These are phyloP conservation scores for Ascochyta viciae-villosae DNA, from an alignment of 2,329 filamentous ascomycete species.

Conservation along the genomic window DNA sequence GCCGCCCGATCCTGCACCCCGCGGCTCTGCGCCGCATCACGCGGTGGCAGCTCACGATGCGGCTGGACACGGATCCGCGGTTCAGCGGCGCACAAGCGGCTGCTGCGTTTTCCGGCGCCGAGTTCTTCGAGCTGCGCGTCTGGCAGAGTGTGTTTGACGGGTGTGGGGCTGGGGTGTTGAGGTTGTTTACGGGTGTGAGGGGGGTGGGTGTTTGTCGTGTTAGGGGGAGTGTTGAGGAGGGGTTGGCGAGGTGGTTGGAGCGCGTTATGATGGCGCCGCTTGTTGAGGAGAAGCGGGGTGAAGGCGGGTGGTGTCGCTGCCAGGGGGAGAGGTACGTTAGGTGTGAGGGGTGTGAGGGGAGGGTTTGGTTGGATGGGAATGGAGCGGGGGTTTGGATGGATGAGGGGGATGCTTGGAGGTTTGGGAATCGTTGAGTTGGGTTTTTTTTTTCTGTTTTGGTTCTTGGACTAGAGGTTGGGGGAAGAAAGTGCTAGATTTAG, in stretches of 20 bases:
- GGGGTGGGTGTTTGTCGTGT: conserved; percentile 55
- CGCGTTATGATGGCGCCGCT: conserved; percentile 51
- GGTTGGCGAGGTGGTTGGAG: conserved; percentile 56
- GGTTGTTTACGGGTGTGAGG: conserved; percentile 55
- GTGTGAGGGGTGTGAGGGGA: conserved; percentile 28
- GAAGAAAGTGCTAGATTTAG: too few relatives aligned
- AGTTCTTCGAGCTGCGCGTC: conserved; percentile 58
- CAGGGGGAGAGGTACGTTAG: conserved; percentile 42
- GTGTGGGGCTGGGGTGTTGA: conserved; percentile 53
- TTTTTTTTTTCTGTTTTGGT: too few relatives aligned
- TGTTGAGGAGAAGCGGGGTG: conserved; percentile 23
- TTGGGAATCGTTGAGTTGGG: conserved; percentile 26
- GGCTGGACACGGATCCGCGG: conserved; percentile 59
- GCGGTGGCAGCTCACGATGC: conserved; percentile 55
- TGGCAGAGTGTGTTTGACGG: conserved; percentile 52
- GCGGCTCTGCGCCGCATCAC: conserved; percentile 47
- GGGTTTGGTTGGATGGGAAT: conserved; percentile 11
- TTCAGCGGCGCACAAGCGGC: conserved; percentile 51
- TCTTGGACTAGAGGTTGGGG: too few relatives aligned
- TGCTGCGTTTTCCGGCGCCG: conserved; percentile 54
- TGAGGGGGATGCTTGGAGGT: conserved; percentile 28
- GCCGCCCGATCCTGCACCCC: conserved; percentile 47
- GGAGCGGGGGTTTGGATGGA: conserved; percentile 24
- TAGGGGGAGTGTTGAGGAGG: conserved; percentile 51
- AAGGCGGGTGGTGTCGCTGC: conserved; percentile 33